Evolutionary conservation across 768 basidiomycete species (phyloP), one percentile per base, ranked within the genome.

Genomic region (Suillus paluster): DNA sequence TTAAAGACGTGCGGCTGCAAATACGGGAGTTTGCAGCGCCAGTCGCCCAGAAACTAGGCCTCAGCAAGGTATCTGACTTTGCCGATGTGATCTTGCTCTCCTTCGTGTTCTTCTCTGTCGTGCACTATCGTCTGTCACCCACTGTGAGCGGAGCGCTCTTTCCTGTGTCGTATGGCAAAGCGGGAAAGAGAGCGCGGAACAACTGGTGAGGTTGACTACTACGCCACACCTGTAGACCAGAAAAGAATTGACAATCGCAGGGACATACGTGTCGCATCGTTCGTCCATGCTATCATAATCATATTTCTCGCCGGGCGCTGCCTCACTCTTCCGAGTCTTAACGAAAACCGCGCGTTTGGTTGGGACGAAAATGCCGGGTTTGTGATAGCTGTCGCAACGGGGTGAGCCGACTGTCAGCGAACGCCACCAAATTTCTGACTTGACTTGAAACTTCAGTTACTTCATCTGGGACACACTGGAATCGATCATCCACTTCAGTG

Each of bases 391-490:
- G 81, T 97, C 53, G 86, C 91, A 34, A 81, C 82, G 55, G 94
- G 89, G 90, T 91, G 61, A 66, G 79, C 76, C n/a, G 14, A 39
- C 33, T 48, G 19, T 36, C 5, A 1, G 25, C 25, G 4, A 27
- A 42, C n/a, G 17, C 56, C 42, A 46, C 30, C 17, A 12, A 34
- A 52, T 39, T 45, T 45, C 53, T 17, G 9, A n/a, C 6, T 56
- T 0, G 61, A 4, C 48, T n/a, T n/a, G n/a, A n/a, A n/a, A n/a
- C n/a, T 21, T 27, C 67, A 90, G 88, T 6, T 90, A 89, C 70
- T 95, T 97, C 72, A 65, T 95, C 21, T 97, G 94, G 94, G 94
- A 97, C 69, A 81, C 83, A 0, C 61, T 92, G 30, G 91, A 94
- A 73, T 84, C 87, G 8, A 74, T 88, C 25, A 58, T 89, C 57